Base-by-base conservation (phyloP, 2,329 filamentous ascomycete genomes). In the Ascosphaera pollenicola region DNA sequence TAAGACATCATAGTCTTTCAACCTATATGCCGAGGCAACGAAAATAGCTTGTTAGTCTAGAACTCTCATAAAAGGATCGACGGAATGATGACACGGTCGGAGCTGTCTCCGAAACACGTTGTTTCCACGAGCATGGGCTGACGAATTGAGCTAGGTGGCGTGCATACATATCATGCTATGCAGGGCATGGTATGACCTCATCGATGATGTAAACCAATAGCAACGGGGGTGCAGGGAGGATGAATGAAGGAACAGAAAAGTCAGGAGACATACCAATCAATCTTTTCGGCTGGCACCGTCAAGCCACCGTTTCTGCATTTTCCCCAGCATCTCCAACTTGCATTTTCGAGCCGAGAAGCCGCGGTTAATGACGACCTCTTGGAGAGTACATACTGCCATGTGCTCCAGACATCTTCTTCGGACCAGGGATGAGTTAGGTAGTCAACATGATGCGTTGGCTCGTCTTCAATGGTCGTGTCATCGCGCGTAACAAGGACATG, bases 321-420 rank as follows among this genome's bases (percentile, higher is more conserved):
- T 54, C 82, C 79, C 89, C 89, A 95, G 1, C 84, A 89, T 54
- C 89, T 71, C 89, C 89, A 98, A 0, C 84, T 93, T 2, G 89
- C 89, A 57, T 98, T 95, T 57, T 95, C 89, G 21, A 95, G 60
- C 38, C 89, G 69, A 26, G 75, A 76, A 28, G 78, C 72, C 55
- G 94, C 87, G 48, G 73, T 75, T 46, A 91, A 91, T 39, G 81
- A 70, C 43, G 73, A 74, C 49, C 78, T 69, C 50, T 82, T 79
- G 19, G 79, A 76, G 13, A 85, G 75, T 48, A 95, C 82, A 54
- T 92, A 89, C 53, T 84, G 76, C 89, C 89, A 95, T 1, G 87
- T 94, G 4, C 81, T 78, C 85, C 85, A 95, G 18, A 95, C 91
- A 57, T 98, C 87, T 56, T 95, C 85, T 58, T 94, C 84, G 45